phyloP scores from a whole-genome alignment of 495 filamentous ascomycete genomes.

The Penicillium roqueforti region DNA sequence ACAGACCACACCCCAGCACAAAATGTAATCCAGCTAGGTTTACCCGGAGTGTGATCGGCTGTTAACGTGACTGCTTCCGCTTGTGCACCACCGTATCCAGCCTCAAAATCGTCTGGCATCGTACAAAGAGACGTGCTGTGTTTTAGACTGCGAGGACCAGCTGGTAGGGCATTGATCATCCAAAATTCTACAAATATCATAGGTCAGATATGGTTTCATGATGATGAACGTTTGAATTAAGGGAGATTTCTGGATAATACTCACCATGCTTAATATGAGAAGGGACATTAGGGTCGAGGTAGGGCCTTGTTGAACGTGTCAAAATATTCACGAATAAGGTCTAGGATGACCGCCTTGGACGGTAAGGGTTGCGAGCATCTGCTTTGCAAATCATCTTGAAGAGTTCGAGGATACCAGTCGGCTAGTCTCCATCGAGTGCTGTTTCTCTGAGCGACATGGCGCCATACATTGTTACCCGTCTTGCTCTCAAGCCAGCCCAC shows the following conservation, averaged over 20 bases:
- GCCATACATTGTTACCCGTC: background rate
- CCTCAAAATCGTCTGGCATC: background rate
- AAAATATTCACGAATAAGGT: conserved; percentile 14
- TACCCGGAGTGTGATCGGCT: background rate
- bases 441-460: background rate
- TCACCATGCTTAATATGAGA: background rate
- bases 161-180: background rate
- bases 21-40: background rate
- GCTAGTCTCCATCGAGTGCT: conserved; percentile 8
- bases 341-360: conserved; percentile 4
- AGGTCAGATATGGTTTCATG: conserved; percentile 1
- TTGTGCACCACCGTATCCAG: background rate
- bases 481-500: background rate
- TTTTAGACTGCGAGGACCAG: background rate
- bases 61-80: conserved; percentile 1
- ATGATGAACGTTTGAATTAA: conserved; percentile 1
- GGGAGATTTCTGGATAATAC: conserved; percentile 1
- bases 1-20: conserved; percentile 3
- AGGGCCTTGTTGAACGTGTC: conserved; percentile 12
- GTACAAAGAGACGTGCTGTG: background rate
- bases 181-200: conserved; percentile 3
- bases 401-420: conserved; percentile 14
- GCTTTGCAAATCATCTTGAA: conserved; percentile 9
- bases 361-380: conserved; percentile 16
- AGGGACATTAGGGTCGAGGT: conserved; percentile 5